These are phyloP conservation scores for Cenchrus americanus DNA, from an alignment of 176 grass and related monocot species.

Conservation along the genomic window DNA sequence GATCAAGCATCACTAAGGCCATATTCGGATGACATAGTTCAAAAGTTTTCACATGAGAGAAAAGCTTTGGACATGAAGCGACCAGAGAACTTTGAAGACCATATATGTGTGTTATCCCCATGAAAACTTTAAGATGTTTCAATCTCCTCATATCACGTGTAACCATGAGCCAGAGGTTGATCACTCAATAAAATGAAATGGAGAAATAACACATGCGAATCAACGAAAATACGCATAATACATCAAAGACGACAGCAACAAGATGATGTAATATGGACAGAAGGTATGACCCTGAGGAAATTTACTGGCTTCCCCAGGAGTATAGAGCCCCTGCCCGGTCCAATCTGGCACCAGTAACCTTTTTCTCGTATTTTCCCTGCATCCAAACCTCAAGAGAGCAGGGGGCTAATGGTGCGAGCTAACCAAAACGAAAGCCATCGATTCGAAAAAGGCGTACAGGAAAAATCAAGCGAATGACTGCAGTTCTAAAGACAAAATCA, in stretches of 20 bases:
- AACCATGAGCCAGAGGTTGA: not conserved
- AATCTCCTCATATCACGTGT: slow-evolving; percentile 50
- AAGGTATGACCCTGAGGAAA: slow-evolving; percentile 42
- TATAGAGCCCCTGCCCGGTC: slow-evolving; percentile 29
- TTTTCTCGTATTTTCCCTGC: slow-evolving; percentile 58
- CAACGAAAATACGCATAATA: not conserved
- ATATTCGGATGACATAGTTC: not conserved
- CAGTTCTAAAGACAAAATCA: not conserved
- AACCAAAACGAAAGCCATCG: not conserved
- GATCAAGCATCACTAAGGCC: not conserved
- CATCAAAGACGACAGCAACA: not conserved
- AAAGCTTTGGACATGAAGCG: not conserved
- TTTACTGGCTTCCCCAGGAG: slow-evolving; percentile 34
- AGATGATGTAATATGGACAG: slow-evolving; percentile 39
- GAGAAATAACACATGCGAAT: not conserved
- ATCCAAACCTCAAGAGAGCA: slow-evolving; percentile 39
- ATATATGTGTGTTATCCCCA: slow-evolving; percentile 36
- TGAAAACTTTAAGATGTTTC: slow-evolving; percentile 39
- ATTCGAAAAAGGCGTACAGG: not conserved
- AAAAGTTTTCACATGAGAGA: not conserved
- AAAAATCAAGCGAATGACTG: not conserved
- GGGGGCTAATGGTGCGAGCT: slow-evolving; percentile 65
- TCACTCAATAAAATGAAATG: not conserved
- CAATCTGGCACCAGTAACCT: slow-evolving; percentile 62
- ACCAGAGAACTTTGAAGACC: slow-evolving; percentile 81